phyloP scores from a whole-genome alignment of 2,329 filamentous ascomycete genomes.

The Penicillium janthinellum region DNA sequence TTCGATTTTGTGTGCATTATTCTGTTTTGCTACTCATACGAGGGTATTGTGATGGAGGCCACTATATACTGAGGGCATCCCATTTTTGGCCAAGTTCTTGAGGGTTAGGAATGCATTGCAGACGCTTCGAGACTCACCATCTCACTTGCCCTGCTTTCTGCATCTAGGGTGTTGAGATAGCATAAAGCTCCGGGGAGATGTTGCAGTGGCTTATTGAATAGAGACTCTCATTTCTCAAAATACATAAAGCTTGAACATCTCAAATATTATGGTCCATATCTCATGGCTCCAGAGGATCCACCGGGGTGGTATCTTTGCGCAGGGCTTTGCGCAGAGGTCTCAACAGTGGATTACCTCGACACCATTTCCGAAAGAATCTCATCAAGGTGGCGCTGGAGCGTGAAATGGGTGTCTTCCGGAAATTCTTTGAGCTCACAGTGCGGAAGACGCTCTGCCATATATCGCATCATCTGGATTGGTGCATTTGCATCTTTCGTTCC shows the following conservation, averaged over 20 bases:
- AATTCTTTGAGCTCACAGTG: constrained; percentile 38
- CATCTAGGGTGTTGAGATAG: not conserved
- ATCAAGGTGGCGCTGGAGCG: constrained; percentile 7
- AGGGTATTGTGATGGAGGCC: too few relatives aligned
- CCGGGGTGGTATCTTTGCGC: too few relatives aligned
- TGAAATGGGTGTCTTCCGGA: constrained; percentile 29
- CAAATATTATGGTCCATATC: not conserved
- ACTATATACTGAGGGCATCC: too few relatives aligned
- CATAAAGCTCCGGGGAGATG: not conserved
- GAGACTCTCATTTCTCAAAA: not conserved
- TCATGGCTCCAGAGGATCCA: not conserved
- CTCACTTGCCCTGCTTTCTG: not conserved
- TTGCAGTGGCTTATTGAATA: not conserved
- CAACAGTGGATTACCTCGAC: not conserved
- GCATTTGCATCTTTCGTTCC: constrained; percentile 32
- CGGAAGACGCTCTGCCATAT: constrained; percentile 41
- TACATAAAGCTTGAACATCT: not conserved
- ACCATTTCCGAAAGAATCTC: constrained; percentile 8
- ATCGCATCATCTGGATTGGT: constrained; percentile 38
- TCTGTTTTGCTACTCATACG: not conserved
- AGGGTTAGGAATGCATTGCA: too few relatives aligned
- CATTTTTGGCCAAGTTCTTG: too few relatives aligned
- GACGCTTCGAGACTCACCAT: not conserved
- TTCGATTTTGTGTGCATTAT: not conserved
- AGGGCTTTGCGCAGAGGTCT: too few relatives aligned